Evolutionary conservation across 495 filamentous ascomycete species (phyloP).

Genomic region (Pseudomonodictys pantanalensis): DNA sequence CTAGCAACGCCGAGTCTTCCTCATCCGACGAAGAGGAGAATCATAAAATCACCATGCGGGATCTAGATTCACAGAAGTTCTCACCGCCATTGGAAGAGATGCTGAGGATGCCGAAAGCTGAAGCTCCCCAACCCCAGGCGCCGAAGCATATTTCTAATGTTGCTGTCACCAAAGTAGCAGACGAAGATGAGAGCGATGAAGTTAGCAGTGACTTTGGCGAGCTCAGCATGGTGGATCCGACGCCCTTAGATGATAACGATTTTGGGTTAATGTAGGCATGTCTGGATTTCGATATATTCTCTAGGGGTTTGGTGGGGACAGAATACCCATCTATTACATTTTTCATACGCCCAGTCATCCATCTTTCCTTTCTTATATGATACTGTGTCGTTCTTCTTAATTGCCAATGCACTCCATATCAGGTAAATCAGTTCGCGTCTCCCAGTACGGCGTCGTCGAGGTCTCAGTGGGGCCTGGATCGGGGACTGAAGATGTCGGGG

Average conservation of each 20-base stretch:
- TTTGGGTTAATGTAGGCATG: conserved; percentile 15
- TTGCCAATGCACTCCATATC: no score
- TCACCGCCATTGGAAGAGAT: conserved; percentile 10
- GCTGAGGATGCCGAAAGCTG: not conserved
- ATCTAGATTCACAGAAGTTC: conserved; percentile 18
- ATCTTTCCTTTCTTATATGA: no score
- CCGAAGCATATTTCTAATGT: not conserved
- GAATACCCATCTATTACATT: no score
- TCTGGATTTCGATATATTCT: no score
- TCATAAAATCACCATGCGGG: conserved; percentile 13
- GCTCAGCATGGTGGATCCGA: conserved; percentile 27
- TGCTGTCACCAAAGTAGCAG: not conserved
- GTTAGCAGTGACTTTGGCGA: conserved; percentile 25
- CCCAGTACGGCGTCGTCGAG: no score
- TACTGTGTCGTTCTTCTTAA: no score
- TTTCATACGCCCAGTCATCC: no score
- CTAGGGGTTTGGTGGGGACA: no score
- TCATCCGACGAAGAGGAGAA: conserved; percentile 10
- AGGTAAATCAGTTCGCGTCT: no score
- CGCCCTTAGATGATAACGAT: conserved; percentile 22
- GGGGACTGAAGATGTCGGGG: no score
- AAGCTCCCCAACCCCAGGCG: not conserved
- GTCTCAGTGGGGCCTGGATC: no score
- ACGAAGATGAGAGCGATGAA: conserved; percentile 13
- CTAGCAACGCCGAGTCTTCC: not conserved